Conservation (phyloP, 306 rosid genomes). For the Hippophae rhamnoides region DNA sequence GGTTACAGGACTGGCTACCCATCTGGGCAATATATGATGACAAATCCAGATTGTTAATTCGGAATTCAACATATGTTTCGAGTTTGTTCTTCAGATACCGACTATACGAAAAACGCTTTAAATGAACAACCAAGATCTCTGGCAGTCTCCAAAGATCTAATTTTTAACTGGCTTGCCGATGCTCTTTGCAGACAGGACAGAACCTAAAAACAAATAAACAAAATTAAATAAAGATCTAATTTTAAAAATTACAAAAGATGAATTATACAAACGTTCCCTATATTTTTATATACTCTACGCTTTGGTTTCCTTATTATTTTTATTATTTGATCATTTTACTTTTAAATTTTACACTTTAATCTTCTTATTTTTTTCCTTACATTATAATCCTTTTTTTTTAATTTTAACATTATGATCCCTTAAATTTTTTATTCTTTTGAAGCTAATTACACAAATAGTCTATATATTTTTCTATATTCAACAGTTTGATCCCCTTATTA, state of each 20-base stretch:
- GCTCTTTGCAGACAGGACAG: conserved; percentile 86
- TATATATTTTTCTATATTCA: no score
- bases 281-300: no score
- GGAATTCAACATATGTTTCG: conserved; percentile 92
- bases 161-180: conserved; percentile 88
- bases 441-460: no score
- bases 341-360: no score
- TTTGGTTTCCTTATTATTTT: no score
- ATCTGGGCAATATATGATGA: conserved; percentile 58
- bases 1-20: conserved; percentile 43
- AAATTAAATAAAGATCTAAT: not conserved
- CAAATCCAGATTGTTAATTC: conserved; percentile 76
- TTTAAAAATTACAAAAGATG: no score
- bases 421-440: no score
- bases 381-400: no score
- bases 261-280: no score
- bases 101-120: conserved; percentile 93
- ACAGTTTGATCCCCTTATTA: no score
- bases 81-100: conserved; percentile 84
- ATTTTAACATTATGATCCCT: no score
- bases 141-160: conserved; percentile 99
- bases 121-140: conserved; percentile 93
- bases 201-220: conserved; percentile 41
- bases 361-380: no score
- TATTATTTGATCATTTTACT: not conserved